Conservation (phyloP, 2,329 filamentous ascomycete genomes). For the Pezicula radicicola region DNA sequence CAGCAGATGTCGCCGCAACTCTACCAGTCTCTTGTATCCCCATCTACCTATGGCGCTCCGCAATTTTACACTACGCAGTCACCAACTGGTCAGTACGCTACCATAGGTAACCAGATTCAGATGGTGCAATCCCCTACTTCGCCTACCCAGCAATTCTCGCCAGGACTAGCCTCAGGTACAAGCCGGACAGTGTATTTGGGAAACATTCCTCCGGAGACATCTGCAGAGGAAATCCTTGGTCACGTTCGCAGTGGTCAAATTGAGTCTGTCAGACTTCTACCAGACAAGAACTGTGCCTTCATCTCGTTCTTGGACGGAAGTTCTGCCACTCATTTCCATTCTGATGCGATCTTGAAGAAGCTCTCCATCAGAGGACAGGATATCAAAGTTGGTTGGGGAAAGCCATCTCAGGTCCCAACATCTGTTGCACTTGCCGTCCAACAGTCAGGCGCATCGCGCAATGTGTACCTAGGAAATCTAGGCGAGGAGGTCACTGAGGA, state of each 20-base stretch:
- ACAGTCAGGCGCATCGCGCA: constrained; percentile 93
- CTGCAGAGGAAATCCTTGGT: constrained; percentile 92
- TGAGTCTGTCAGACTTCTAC: constrained; percentile 93
- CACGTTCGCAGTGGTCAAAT: constrained; percentile 98
- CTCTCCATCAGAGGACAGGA: constrained; percentile 97
- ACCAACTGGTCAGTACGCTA: constrained; percentile 71
- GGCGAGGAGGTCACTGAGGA: constrained; percentile 88
- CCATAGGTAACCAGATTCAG: constrained; percentile 39
- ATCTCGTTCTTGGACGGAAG: constrained; percentile 98
- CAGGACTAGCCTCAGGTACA: constrained; percentile 82
- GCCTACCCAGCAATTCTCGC: constrained; percentile 71
- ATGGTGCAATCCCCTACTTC: constrained; percentile 54
- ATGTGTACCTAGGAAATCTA: constrained; percentile 94
- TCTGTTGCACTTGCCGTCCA: constrained; percentile 97
- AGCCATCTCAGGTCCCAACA: constrained; percentile 95
- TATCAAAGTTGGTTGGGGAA: constrained; percentile 99
- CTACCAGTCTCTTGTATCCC: constrained; percentile 83
- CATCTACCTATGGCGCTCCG: constrained; percentile 76
- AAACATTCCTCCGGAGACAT: constrained; percentile 97
- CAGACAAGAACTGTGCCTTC: constrained; percentile 99
- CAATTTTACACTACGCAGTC: constrained; percentile 86
- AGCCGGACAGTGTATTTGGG: constrained; percentile 96
- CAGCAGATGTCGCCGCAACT: constrained; percentile 78
- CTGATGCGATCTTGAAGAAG: constrained; percentile 99
- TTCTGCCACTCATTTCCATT: constrained; percentile 98